Conservation (phyloP, 2,329 filamentous ascomycete genomes). For the Pleoardoris graminearum region DNA sequence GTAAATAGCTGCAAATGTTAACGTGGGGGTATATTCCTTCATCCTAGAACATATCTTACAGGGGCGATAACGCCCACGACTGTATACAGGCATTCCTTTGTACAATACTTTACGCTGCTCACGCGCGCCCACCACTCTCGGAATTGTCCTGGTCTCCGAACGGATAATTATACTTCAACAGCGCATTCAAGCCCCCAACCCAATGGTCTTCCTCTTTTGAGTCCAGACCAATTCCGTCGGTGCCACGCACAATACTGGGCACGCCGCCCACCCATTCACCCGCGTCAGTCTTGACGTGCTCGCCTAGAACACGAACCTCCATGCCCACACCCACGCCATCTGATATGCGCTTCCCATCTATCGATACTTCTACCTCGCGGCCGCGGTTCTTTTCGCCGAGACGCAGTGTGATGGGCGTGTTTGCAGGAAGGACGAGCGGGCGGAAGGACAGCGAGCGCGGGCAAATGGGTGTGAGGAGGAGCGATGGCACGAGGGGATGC, state of each 20-base stretch:
- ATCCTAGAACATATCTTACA: constrained; percentile 1
- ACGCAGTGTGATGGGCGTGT: constrained; percentile 79
- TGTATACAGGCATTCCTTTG: no score
- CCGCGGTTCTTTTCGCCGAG: constrained; percentile 66
- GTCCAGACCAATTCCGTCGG: constrained; percentile 34
- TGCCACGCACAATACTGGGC: constrained; percentile 80
- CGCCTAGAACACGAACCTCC: constrained; percentile 87
- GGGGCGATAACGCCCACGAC: neutral
- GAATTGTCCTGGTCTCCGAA: constrained; percentile 66
- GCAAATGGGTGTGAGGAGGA: constrained; percentile 92
- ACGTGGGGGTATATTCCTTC: constrained; percentile 1
- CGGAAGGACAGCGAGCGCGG: constrained; percentile 90
- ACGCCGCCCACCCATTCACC: constrained; percentile 75
- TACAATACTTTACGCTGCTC: neutral
- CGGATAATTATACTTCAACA: constrained; percentile 96
- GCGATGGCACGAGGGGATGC: constrained; percentile 84
- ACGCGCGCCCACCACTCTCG: constrained; percentile 7
- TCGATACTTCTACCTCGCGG: constrained; percentile 55
- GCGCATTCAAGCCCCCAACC: constrained; percentile 90
- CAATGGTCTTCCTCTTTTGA: constrained; percentile 78
- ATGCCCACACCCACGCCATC: constrained; percentile 52
- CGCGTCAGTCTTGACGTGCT: constrained; percentile 61
- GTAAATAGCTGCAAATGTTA: no score
- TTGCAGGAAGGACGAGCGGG: constrained; percentile 83
- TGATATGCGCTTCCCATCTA: constrained; percentile 52